Evolutionary conservation across 2,329 filamentous ascomycete species (phyloP), one percentile per base, ranked within the genome.

Genomic region (Cadophora sp.): DNA sequence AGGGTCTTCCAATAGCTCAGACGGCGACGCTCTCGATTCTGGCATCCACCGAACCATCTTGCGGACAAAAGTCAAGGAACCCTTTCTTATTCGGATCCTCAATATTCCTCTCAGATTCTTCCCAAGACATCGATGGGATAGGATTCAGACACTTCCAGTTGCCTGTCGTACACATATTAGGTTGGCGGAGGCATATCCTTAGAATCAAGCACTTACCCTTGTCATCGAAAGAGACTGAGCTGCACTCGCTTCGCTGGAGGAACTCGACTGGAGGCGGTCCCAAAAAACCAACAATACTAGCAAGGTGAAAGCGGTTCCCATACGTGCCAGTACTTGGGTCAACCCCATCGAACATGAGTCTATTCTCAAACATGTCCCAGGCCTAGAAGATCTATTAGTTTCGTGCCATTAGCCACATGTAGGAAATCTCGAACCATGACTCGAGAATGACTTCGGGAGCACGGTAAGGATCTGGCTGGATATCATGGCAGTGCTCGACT

Each of bases 401-500:
- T 70, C 55, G 48, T 50, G 39, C 59, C 67, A 62, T 66, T 65
- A 59, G 11, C 59, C 59, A 68, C 53, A 66, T 53, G 63, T 63
- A 70, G 62, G 45, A 70, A 66, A 55, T 68, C 61, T 66, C 65
- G 58, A 43, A 80, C 78, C 71, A 80, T 58, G 14, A 80, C 70
- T 43, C 72, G 18, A 80, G 73, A 68, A 80, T 76, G 7, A 81
- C 75, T 65, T 81, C 79, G 0, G 79, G 79, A 24, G 78, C 67
- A 71, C 76, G 61, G 63, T 69, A 66, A 75, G 59, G 69, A 76
- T 76, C 14, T 73, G 66, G 75, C 66, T 70, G 66, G 58, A 70
- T 67, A 39, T 70, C 62, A 68, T 74, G 67, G 39, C 60, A 69
- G 65, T 73, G 71, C 58, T 70, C 59, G 22, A 73, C 47, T 59